These are phyloP conservation scores for Alternaria sp. DNA, from an alignment of 2,329 filamentous ascomycete genomes.

Conservation along the genomic window DNA sequence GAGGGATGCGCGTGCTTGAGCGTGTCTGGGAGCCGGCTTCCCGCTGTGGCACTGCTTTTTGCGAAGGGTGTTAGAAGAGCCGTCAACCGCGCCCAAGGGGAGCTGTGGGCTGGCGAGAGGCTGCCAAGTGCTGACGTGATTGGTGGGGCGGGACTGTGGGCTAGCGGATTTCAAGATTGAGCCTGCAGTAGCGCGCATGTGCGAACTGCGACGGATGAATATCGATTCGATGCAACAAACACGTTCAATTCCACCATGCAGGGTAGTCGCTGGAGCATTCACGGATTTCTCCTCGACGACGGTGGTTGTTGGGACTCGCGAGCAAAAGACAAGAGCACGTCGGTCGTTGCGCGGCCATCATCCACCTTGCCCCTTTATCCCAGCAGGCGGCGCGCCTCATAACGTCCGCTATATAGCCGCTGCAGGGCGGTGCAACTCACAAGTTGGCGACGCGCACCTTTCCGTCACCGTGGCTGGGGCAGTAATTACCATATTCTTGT, in stretches of 20 bases:
- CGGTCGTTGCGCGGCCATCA: slow-evolving; percentile 4
- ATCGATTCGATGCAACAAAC: slow-evolving; percentile 18
- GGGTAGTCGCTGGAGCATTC: background rate
- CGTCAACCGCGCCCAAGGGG: slow-evolving; percentile 27
- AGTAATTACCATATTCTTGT: slow-evolving; percentile 31
- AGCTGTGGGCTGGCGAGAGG: slow-evolving; percentile 20
- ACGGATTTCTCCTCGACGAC: slow-evolving; percentile 4
- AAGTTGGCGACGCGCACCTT: slow-evolving; percentile 21
- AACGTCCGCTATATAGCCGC: slow-evolving; percentile 15
- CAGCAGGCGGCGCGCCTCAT: background rate
- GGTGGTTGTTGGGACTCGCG: slow-evolving; percentile 5
- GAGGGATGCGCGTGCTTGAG: slow-evolving; percentile 34
- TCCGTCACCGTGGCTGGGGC: slow-evolving; percentile 43
- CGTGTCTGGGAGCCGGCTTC: slow-evolving; percentile 28
- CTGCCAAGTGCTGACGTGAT: slow-evolving; percentile 16
- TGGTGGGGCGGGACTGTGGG: slow-evolving; percentile 15
- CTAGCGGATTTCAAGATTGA: slow-evolving; percentile 13
- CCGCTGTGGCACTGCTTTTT: slow-evolving; percentile 25
- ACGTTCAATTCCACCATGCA: slow-evolving; percentile 18
- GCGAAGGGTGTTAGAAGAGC: slow-evolving; percentile 25
- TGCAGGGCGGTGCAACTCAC: slow-evolving; percentile 14
- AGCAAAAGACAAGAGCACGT: slow-evolving; percentile 1
- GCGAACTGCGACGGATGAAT: slow-evolving; percentile 10
- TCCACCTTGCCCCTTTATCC: slow-evolving; percentile 8
- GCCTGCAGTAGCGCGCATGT: slow-evolving; percentile 6